These are phyloP conservation scores for Paecilomyces dactylethromorphus DNA, from an alignment of 2,329 filamentous ascomycete genomes.

Conservation along the genomic window DNA sequence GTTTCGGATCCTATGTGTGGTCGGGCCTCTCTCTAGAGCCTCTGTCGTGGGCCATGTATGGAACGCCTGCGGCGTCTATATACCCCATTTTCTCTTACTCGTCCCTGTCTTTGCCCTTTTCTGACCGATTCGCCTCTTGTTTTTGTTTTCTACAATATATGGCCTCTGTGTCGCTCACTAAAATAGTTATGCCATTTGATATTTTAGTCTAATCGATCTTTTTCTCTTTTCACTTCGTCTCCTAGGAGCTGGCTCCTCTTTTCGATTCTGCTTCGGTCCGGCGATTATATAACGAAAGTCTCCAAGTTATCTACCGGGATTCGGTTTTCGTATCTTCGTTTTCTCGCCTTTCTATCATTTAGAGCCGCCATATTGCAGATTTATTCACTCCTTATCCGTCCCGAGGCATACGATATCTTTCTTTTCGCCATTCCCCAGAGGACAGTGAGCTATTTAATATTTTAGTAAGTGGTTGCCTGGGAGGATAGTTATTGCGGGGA, in stretches of 20 bases:
- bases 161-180: not conserved
- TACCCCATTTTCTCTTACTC: not conserved
- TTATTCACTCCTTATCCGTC: not conserved
- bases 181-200: not conserved
- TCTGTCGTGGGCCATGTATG: not conserved
- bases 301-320: not conserved
- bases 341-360: not conserved
- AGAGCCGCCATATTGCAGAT: not conserved
- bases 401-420: not conserved
- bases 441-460: not conserved
- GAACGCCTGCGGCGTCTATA: not conserved
- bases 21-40: not conserved
- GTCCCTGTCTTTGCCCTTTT: not conserved
- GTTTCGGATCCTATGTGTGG: not conserved
- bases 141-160: not conserved
- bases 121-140: not conserved
- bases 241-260: constrained; percentile 3
- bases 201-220: not conserved
- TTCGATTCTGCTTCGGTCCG: not conserved
- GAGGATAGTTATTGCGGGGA: not conserved
- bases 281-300: not conserved
- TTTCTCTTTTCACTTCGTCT: not conserved
- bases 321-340: not conserved
- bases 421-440: not conserved
- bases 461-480: not conserved